Percentiles rank a stretch among this genome's conserved stretches.
These are phyloP conservation scores for Penicillium turbatum DNA, from an alignment of 495 filamentous ascomycete species.

Conservation along the genomic window DNA sequence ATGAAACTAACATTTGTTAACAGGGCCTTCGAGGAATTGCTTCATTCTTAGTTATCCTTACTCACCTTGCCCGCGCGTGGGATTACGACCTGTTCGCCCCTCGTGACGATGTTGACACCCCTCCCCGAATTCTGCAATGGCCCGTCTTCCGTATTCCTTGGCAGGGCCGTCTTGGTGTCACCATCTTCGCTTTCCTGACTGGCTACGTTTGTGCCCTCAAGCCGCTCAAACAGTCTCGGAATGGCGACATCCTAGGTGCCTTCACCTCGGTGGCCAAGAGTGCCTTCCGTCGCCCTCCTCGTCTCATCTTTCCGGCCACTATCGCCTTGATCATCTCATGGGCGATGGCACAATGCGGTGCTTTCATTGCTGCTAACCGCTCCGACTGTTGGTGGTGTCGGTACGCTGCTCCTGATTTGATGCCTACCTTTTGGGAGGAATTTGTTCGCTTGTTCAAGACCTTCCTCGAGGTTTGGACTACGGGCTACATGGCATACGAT, in stretches of 20 bases:
- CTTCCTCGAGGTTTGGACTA: conserved; percentile 55
- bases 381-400: conserved; percentile 60
- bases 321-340: conserved; percentile 59
- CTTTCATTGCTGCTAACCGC: conserved; percentile 52
- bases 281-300: conserved; percentile 60
- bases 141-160: conserved; percentile 59
- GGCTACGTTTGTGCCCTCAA: conserved; percentile 67
- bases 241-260: conserved; percentile 49
- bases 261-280: conserved; percentile 55
- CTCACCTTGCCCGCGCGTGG: conserved; percentile 61
- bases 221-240: conserved; percentile 55
- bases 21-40: conserved; percentile 67
- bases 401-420: conserved; percentile 48
- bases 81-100: conserved; percentile 57
- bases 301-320: conserved; percentile 59
- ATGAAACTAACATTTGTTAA: neutral
- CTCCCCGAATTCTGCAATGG: conserved; percentile 54
- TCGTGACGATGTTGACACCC: conserved; percentile 40
- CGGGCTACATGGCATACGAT: conserved; percentile 56
- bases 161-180: conserved; percentile 63
- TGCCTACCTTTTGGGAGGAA: conserved; percentile 35
- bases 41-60: conserved; percentile 60
- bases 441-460: conserved; percentile 44
- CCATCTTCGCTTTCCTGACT: conserved; percentile 64
- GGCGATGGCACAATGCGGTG: conserved; percentile 54